phyloP scores from a whole-genome alignment of 306 rosid genomes.

The Vigna reflexopilosa region DNA sequence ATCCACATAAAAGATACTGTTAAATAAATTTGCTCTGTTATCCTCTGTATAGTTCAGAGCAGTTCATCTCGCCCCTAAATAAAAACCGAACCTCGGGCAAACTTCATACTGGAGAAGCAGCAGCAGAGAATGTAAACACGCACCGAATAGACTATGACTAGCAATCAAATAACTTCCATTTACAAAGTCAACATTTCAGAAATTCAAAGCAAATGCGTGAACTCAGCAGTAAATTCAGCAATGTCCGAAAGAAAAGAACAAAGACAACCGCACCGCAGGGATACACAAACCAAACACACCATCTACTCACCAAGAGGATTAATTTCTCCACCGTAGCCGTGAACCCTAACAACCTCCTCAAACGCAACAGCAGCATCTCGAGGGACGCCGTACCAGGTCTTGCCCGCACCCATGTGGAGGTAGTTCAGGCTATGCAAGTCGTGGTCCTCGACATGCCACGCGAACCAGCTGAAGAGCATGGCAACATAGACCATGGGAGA shows the following conservation, averaged over 20 bases:
- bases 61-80: not conserved
- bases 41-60: not conserved
- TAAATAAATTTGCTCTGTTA: slow-evolving; percentile 2
- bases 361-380: slow-evolving; percentile 93
- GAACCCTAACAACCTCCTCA: slow-evolving; percentile 93
- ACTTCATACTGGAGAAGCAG: not conserved
- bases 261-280: no score
- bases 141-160: slow-evolving; percentile 2
- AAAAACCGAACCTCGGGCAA: slow-evolving; percentile 23
- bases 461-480: slow-evolving; percentile 99
- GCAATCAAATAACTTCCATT: not conserved
- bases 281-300: not conserved
- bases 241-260: not conserved
- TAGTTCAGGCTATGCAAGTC: slow-evolving; percentile 97
- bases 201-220: not conserved
- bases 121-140: slow-evolving; percentile 15
- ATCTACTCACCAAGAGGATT: slow-evolving; percentile 91
- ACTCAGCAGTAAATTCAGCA: not conserved
- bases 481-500: slow-evolving; percentile 97
- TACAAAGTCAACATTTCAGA: slow-evolving; percentile 2
- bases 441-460: slow-evolving; percentile 99
- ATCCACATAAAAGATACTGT: no score
- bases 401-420: slow-evolving; percentile 89
- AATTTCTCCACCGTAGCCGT: slow-evolving; percentile 93
- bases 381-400: slow-evolving; percentile 98